Evolutionary conservation across 208 protist genomes (phyloP).

Genomic region (Trypanosoma conorhini): DNA sequence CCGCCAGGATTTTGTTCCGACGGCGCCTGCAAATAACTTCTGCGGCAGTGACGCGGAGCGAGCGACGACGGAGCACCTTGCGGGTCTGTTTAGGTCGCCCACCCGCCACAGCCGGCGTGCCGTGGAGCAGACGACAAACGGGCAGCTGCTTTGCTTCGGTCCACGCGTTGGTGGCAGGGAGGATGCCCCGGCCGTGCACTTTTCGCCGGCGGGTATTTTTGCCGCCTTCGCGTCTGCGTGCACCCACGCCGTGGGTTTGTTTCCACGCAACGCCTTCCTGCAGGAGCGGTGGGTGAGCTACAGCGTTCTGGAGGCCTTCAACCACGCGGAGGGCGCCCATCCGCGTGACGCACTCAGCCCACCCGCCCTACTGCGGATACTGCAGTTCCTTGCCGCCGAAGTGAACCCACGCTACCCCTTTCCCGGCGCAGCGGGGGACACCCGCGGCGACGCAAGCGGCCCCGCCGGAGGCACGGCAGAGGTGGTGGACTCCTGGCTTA

Average conservation of each 20-base stretch:
- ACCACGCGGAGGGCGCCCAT: not conserved
- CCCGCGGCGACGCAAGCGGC: not conserved
- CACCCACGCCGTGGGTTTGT: constrained; percentile 18
- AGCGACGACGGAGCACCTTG: constrained; percentile 2
- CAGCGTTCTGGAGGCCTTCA: constrained; percentile 24
- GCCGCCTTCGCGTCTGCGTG: constrained; percentile 23
- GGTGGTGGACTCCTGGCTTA: not conserved
- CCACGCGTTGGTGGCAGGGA: constrained; percentile 3
- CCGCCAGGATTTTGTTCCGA: constrained; percentile 26
- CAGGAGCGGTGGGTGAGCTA: constrained; percentile 37
- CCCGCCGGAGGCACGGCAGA: not conserved
- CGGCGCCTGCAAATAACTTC: not conserved
- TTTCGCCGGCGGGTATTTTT: constrained; percentile 26
- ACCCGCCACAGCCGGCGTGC: constrained; percentile 13
- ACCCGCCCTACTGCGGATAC: constrained; percentile 19
- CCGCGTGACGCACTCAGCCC: constrained; percentile 14
- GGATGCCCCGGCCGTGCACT: constrained; percentile 1
- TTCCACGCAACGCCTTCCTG: constrained; percentile 17
- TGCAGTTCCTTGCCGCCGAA: constrained; percentile 17
- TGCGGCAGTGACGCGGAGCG: not conserved
- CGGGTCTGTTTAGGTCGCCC: constrained; percentile 17
- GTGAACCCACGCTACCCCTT: constrained; percentile 30
- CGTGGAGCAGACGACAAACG: constrained; percentile 23
- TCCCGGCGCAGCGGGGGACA: not conserved
- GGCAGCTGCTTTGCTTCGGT: constrained; percentile 21